Conservation (phyloP, 2,329 filamentous ascomycete species). For the Penicillium palitans region DNA sequence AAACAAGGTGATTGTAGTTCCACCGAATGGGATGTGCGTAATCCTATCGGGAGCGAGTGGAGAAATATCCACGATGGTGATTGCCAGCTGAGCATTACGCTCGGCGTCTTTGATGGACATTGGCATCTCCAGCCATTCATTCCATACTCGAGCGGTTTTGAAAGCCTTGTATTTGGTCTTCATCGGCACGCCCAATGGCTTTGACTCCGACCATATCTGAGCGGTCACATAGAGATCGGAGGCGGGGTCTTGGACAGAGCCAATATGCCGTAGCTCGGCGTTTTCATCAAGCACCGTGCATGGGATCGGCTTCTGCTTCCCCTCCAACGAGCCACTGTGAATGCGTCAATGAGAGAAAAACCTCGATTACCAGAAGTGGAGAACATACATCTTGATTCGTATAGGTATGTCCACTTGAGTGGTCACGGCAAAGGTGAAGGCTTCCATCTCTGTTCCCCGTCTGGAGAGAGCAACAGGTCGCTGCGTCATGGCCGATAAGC, state of each 20-base stretch:
- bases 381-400: slow-evolving; percentile 62
- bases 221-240: slow-evolving; percentile 92
- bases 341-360: slow-evolving; percentile 9
- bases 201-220: slow-evolving; percentile 94
- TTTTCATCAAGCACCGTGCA: slow-evolving; percentile 76
- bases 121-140: slow-evolving; percentile 91
- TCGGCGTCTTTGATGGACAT: slow-evolving; percentile 82
- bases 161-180: slow-evolving; percentile 94
- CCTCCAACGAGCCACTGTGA: slow-evolving; percentile 70
- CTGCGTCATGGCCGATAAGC: slow-evolving; percentile 15
- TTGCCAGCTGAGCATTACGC: slow-evolving; percentile 77
- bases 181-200: slow-evolving; percentile 85
- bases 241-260: slow-evolving; percentile 76
- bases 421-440: slow-evolving; percentile 92
- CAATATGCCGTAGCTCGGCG: slow-evolving; percentile 80
- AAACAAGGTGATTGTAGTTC: slow-evolving; percentile 89
- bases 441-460: slow-evolving; percentile 65
- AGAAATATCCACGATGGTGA: slow-evolving; percentile 93
- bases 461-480: not conserved
- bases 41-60: slow-evolving; percentile 69
- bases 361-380: not conserved
- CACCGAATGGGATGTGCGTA: slow-evolving; percentile 87
- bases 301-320: slow-evolving; percentile 70
- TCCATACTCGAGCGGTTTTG: slow-evolving; percentile 73
- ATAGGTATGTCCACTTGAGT: slow-evolving; percentile 75